phyloP scores from a whole-genome alignment of 805 yeast genomes.

The Kregervanrija pseudodelftensis region DNA sequence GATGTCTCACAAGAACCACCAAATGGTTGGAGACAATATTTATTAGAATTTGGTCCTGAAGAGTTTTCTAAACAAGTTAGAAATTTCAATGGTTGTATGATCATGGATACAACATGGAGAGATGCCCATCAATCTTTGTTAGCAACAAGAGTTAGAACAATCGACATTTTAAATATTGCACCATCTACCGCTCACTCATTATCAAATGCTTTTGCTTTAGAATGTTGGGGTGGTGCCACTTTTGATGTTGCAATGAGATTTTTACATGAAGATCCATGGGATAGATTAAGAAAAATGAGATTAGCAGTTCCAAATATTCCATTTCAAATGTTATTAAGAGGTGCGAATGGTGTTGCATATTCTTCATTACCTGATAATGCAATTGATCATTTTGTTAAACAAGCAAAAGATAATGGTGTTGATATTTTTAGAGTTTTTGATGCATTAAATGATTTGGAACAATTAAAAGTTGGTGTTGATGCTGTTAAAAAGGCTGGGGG shows the following conservation, averaged over 20 bases:
- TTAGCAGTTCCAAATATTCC: conserved; percentile 95
- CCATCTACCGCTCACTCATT: conserved; percentile 89
- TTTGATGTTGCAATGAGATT: conserved; percentile 98
- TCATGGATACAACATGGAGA: conserved; percentile 99
- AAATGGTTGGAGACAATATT: conserved; percentile 87
- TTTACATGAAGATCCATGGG: conserved; percentile 99
- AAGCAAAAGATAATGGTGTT: conserved; percentile 94
- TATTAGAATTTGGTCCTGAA: conserved; percentile 80
- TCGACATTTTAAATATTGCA: conserved; percentile 87
- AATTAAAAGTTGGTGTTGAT: conserved; percentile 93
- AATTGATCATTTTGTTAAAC: conserved; percentile 90
- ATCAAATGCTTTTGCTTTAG: conserved; percentile 86
- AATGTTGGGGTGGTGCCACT: conserved; percentile 99
- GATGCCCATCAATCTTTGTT: conserved; percentile 97
- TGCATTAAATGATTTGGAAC: conserved; percentile 94
- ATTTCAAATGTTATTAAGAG: conserved; percentile 98
- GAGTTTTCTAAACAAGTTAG: conserved; percentile 87
- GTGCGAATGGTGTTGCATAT: conserved; percentile 99
- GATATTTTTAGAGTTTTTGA: conserved; percentile 98
- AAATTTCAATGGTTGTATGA: conserved; percentile 72
- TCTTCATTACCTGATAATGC: conserved; percentile 98
- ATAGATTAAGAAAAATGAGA: conserved; percentile 80
- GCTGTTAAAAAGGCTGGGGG: conserved; percentile 99
- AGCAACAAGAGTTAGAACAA: conserved; percentile 96
- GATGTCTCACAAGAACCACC: conserved; percentile 49